Base-by-base conservation (phyloP, 225 moss, liverwort and hornwort genomes). In the Marchantia paleacea region DNA sequence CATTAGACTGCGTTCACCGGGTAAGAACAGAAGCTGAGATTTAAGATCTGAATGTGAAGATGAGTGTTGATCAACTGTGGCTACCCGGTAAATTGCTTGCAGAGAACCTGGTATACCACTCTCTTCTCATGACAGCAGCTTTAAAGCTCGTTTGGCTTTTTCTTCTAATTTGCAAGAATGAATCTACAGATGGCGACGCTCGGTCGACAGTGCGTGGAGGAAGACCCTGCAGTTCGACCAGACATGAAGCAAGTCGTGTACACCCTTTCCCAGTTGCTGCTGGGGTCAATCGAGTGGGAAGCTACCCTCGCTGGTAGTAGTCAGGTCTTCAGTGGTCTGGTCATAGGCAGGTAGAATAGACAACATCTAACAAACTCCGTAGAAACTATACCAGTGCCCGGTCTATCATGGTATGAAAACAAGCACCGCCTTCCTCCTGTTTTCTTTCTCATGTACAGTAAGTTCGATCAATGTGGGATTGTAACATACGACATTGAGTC, bases 241-340 rank as follows among this genome's bases (percentile, higher is more conserved):
- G 74, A 85, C 69, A 88, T 88, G 88, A 85, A 75, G 57, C 69
- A 79, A 4, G 31, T 88, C 19, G 81, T 76, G 20, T 72, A 55
- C 13, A 77, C 80, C 12, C 79, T 88, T n/a, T 83, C 85, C 22
- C 80, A 88, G 67, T 72, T 85, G 24, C 52, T 88, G 52, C 78
- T 85, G 16, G 48, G 47, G 10, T 88, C 81, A 19, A 81, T 88
- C 0, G 81, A 85, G 64, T 88, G 88, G 88, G 88, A 85, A 65
- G 81, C 81, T 22, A 69, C 86, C 25, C 80, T 83, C 51, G 86
- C 73, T n/a, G 86, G 86, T 12, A 86, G 50, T 54, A 86, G 86
- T 86, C 80, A 83, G 60, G 72, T 86, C 18, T 83, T 86, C 48
- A 86, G 83, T 75, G 86, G 86, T 47, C 57, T 86, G 72, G 55